A percentile compares a stretch with the other conserved stretches of the same genome.
phyloP scores from a whole-genome alignment of 495 filamentous ascomycete genomes.

The Podospora conica region DNA sequence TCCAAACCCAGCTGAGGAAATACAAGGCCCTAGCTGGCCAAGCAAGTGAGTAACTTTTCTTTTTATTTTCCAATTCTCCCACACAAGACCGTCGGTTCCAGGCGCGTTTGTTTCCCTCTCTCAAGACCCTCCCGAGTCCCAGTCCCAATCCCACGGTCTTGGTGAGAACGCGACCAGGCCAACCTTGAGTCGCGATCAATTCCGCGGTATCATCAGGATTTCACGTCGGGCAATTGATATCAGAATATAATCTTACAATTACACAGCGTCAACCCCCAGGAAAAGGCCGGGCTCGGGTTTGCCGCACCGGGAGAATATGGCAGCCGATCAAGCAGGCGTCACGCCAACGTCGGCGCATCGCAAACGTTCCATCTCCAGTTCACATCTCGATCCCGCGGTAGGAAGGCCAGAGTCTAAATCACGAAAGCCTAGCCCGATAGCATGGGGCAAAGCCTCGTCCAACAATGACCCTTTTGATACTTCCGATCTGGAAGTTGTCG shows the following conservation, averaged over 20 bases:
- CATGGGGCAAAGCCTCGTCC: background rate
- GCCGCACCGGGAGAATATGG: background rate
- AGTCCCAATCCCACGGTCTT: background rate
- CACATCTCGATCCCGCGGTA: constrained; percentile 14
- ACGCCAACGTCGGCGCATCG: constrained; percentile 5
- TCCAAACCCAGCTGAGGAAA: background rate
- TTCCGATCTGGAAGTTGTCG: constrained; percentile 16
- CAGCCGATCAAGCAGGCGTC: background rate
- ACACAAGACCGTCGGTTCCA: background rate
- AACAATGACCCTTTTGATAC: background rate
- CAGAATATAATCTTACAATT: background rate
- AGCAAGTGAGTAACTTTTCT: background rate
- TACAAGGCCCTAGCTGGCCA: background rate
- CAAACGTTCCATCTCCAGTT: constrained; percentile 33
- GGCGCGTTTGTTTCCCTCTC: background rate
- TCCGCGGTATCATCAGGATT: background rate
- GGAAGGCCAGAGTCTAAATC: constrained; percentile 24
- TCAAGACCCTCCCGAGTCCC: background rate
- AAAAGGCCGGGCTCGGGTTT: background rate
- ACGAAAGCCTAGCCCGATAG: constrained; percentile 25
- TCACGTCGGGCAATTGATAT: background rate
- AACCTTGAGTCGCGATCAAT: background rate
- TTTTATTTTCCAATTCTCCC: background rate
- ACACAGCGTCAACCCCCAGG: background rate
- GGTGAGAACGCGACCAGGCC: background rate